Evolutionary conservation across 192 early-diverging fungal genomes (phyloP).

Genomic region (Dimargaris verticillata): DNA sequence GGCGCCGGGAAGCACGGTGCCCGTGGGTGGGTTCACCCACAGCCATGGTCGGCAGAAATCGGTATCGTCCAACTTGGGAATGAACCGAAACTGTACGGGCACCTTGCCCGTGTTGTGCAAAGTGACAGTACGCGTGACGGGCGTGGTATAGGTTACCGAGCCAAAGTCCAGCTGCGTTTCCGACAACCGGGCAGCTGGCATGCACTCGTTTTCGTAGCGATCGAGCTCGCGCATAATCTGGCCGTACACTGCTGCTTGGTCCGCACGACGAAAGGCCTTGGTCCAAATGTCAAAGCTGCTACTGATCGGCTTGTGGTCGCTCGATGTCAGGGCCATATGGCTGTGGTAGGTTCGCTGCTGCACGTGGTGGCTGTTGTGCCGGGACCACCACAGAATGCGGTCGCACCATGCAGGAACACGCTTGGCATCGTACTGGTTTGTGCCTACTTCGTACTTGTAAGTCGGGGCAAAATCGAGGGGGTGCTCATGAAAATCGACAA

Average conservation of each 20-base stretch:
- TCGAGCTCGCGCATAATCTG: slow-evolving; percentile 61
- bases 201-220: slow-evolving; percentile 61
- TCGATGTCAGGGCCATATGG: slow-evolving; percentile 43
- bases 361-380: slow-evolving; percentile 25
- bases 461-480: slow-evolving; percentile 66
- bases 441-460: slow-evolving; percentile 86
- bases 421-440: slow-evolving; percentile 61
- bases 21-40: slow-evolving; percentile 39
- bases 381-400: slow-evolving; percentile 76
- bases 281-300: slow-evolving; percentile 48
- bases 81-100: slow-evolving; percentile 54
- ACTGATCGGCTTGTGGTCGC: slow-evolving; percentile 89
- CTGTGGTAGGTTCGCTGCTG: slow-evolving; percentile 33
- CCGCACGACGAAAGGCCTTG: slow-evolving; percentile 36
- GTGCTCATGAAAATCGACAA: slow-evolving; percentile 75
- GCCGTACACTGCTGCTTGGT: slow-evolving; percentile 34
- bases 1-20: slow-evolving; percentile 51
- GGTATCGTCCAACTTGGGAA: slow-evolving; percentile 44
- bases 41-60: slow-evolving; percentile 55
- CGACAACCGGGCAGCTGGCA: slow-evolving; percentile 45
- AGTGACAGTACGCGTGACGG: slow-evolving; percentile 31
- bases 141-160: slow-evolving; percentile 32
- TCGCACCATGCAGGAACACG: slow-evolving; percentile 88
- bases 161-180: slow-evolving; percentile 53
- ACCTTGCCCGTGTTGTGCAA: slow-evolving; percentile 64